phyloP scores from a whole-genome alignment of 768 basidiomycete species.

The Pulveroboletus frians region DNA sequence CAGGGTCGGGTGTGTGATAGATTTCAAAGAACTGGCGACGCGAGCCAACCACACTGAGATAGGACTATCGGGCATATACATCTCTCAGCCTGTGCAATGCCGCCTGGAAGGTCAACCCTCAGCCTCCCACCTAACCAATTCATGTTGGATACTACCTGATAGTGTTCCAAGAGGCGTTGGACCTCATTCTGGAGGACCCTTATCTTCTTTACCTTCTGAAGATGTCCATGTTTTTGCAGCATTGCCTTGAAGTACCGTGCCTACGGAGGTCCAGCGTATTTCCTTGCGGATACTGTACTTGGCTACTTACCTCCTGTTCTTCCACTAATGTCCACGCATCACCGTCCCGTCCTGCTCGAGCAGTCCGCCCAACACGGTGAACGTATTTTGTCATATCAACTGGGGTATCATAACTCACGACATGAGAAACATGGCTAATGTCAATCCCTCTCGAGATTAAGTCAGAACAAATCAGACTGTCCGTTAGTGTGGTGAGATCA shows the following conservation, averaged over 20 bases:
- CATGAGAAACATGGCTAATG: slow-evolving; percentile 86
- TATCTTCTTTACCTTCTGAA: slow-evolving; percentile 62
- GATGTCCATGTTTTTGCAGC: slow-evolving; percentile 66
- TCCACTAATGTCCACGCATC: slow-evolving; percentile 95
- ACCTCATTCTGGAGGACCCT: slow-evolving; percentile 61
- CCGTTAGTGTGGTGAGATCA: slow-evolving; percentile 4
- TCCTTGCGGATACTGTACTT: background rate
- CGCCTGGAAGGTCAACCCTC: slow-evolving; percentile 17
- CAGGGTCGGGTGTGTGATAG: too few species aligned
- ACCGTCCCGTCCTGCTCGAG: slow-evolving; percentile 83
- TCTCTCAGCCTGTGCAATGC: slow-evolving; percentile 29
- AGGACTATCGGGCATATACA: slow-evolving; percentile 16
- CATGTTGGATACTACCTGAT: slow-evolving; percentile 50
- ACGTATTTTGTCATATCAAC: slow-evolving; percentile 99
- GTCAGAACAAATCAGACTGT: slow-evolving; percentile 92
- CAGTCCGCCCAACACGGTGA: slow-evolving; percentile 94
- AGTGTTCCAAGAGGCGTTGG: slow-evolving; percentile 48
- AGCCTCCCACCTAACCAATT: background rate
- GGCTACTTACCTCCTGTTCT: slow-evolving; percentile 69
- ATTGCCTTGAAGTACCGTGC: slow-evolving; percentile 85
- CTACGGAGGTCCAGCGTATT: slow-evolving; percentile 34
- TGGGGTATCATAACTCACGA: slow-evolving; percentile 92
- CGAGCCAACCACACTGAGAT: background rate
- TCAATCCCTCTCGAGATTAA: slow-evolving; percentile 95
- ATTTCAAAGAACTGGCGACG: background rate